These are phyloP conservation scores for Wickerhamia fluorescens DNA, from an alignment of 805 yeast species.

Conservation along the genomic window DNA sequence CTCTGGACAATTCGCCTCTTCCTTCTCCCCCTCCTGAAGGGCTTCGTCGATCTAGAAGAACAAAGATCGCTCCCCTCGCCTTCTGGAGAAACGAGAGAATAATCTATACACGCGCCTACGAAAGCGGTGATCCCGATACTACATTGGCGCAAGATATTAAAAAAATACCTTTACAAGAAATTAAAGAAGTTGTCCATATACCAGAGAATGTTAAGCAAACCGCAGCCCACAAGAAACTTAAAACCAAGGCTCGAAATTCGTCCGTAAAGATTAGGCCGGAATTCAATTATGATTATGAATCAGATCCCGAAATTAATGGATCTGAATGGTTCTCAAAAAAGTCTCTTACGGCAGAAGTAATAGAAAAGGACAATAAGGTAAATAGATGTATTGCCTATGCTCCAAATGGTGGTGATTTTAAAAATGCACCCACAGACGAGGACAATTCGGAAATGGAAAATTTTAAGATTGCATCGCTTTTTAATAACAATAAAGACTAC, in stretches of 20 bases:
- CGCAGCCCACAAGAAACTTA: constrained; percentile 3
- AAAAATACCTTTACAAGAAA: constrained; percentile 45
- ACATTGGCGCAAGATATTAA: constrained; percentile 25
- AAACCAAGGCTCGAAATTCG: constrained; percentile 12
- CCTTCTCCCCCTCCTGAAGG: constrained; percentile 43
- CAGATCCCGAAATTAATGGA: constrained; percentile 37
- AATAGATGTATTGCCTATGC: constrained; percentile 58
- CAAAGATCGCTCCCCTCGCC: constrained; percentile 64
- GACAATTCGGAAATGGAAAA: constrained; percentile 37
- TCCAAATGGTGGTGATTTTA: constrained; percentile 44
- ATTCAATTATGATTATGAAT: constrained; percentile 22
- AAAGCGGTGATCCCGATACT: constrained; percentile 36
- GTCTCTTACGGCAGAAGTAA: constrained; percentile 40
- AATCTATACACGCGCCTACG: constrained; percentile 40
- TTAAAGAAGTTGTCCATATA: constrained; percentile 51
- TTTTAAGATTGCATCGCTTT: constrained; percentile 57
- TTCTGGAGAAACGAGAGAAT: constrained; percentile 81
- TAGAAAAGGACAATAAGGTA: constrained; percentile 37
- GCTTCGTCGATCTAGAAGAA: constrained; percentile 58
- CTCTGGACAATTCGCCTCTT: constrained; percentile 20
- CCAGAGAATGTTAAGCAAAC: constrained; percentile 25
- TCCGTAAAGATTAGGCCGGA: background rate
- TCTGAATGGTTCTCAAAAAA: constrained; percentile 47
- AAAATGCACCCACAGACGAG: constrained; percentile 29
- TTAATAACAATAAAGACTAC: constrained; percentile 53